Evolutionary conservation across 2,329 filamentous ascomycete species (phyloP), one percentile per base, ranked within the genome.

Genomic region (Penicillium sp.): DNA sequence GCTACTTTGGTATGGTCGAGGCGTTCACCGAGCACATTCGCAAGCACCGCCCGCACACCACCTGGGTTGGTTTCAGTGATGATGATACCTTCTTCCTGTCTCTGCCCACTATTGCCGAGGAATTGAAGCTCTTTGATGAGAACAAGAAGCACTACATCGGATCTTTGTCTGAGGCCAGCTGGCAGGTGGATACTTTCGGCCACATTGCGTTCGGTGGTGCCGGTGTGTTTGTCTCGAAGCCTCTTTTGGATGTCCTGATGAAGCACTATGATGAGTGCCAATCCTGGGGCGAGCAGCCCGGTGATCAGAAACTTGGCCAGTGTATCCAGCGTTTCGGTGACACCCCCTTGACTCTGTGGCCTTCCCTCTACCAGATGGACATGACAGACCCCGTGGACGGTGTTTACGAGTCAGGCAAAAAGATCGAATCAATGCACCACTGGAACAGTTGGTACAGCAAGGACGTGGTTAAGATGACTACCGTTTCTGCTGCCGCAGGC

Each of bases 51-150:
- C 74, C 73, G 29, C 65, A 76, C 54, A 76, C 73, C 46, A 71
- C 65, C 24, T 77, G 75, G 75, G 69, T 77, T 48, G 68, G 72
- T 60, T 76, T 73, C 59, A 75, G 76, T 24, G 75, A 78, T 47
- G 75, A 78, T 53, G 75, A 78, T 53, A 78, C 75, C 31, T 78
- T 75, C 65, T 77, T 75, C 64, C 63, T 73, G 31, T 75, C 73
- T 31, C 67, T 78, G 22, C 66, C 72, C 14, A 71, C 69, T 18
- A 61, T 77, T 24, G 72, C 72, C 11, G 65, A 74, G 55, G 71
- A 73, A 46, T 62, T 77, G 52, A 74, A 74, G 56, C 66, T 72
- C 24, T 70, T 76, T 22, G 73, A 77, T 53, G 61, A 67, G 24
- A 72, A 59, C 55, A 72, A 76, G 66, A 73, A 72, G 59, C 72